Base-by-base conservation (phyloP, 1,139 yeast genomes). In the Yamadazyma buinensis region DNA sequence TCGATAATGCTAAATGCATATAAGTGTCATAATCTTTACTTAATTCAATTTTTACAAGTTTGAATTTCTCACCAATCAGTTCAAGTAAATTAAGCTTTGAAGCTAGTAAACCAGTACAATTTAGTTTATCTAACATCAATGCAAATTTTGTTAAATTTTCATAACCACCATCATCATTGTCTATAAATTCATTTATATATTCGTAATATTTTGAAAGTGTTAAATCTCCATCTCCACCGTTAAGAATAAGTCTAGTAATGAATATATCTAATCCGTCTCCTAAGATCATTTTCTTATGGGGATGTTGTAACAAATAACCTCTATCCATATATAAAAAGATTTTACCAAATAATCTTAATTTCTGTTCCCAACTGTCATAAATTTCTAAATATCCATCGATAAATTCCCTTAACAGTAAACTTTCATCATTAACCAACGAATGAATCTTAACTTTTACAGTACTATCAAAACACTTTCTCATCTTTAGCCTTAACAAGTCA, bases 281-380 rank as follows among this genome's bases (percentile, higher is more conserved):
- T 26, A 52, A 32, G 7, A 66, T 57, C 29, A 55, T 52, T 27
- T 49, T 41, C 35, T 56, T 59, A 7, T 46, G 38, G 5, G 59
- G 56, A 37, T 65, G 72, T 29, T 46, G 59, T 30, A 54, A 45
- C 18, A 67, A 48, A 38, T 67, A 67, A 8, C 54, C 51, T 20
- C 63, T 41, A 43, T 67, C 73, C 34, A 67, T 46, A 39, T 61
- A 66, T 7, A 64, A 40, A 37, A 65, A 67, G 9, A 67, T 35
- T 36, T 57, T 61, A 30, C 55, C 47, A 23, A 67, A 43, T 8
- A 49, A 31, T 14, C 42, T 36, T 12, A 66, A 43, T 29, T 52
- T 54, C 2, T 35, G 13, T 25, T 51, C 57, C 67, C 68, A 67
- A 4, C 32, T 37, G 6, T 46, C 43, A 32, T 48, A 60, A 6